Percentiles rank a stretch among this genome's conserved stretches.
Conservation (phyloP, 768 basidiomycete species). For the Suillus plorans region DNA sequence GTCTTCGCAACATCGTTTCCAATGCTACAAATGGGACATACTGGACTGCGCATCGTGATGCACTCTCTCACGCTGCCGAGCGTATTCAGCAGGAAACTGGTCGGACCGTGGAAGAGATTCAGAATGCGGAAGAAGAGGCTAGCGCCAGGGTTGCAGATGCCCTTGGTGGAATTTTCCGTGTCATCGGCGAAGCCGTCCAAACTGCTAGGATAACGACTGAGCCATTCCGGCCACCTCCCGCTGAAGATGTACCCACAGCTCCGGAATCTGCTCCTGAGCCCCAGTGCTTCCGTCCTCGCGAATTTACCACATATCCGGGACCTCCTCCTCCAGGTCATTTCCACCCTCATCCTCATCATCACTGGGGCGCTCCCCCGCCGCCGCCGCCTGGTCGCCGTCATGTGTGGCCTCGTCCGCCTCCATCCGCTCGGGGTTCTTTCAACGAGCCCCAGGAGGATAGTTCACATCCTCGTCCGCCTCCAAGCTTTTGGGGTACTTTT, state of each 20-base stretch:
- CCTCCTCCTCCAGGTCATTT: conserved; percentile 17
- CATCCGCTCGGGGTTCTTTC: neutral
- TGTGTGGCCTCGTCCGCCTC: conserved; percentile 3
- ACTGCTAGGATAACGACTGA: conserved; percentile 14
- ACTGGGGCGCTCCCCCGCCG: conserved; percentile 12
- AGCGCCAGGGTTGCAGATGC: conserved; percentile 62
- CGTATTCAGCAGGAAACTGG: conserved; percentile 43
- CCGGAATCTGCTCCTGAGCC: conserved; percentile 4
- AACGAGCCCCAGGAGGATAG: neutral
- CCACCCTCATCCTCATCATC: conserved; percentile 20
- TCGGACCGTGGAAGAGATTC: conserved; percentile 43
- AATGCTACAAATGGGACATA: conserved; percentile 68
- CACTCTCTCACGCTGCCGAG: conserved; percentile 57
- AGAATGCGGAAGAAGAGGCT: conserved; percentile 64
- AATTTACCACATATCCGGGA: conserved; percentile 10
- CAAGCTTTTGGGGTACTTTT: no score
- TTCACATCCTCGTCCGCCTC: neutral
- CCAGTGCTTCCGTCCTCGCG: conserved; percentile 1
- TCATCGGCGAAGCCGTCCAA: conserved; percentile 41
- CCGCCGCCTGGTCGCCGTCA: conserved; percentile 1
- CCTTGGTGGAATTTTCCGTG: conserved; percentile 55
- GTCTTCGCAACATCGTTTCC: conserved; percentile 59
- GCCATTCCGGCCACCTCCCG: neutral
- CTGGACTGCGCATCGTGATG: conserved; percentile 63
- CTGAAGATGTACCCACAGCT: conserved; percentile 1